These are phyloP conservation scores for Diaporthe batatas DNA, from an alignment of 2,329 filamentous ascomycete species.

Conservation along the genomic window DNA sequence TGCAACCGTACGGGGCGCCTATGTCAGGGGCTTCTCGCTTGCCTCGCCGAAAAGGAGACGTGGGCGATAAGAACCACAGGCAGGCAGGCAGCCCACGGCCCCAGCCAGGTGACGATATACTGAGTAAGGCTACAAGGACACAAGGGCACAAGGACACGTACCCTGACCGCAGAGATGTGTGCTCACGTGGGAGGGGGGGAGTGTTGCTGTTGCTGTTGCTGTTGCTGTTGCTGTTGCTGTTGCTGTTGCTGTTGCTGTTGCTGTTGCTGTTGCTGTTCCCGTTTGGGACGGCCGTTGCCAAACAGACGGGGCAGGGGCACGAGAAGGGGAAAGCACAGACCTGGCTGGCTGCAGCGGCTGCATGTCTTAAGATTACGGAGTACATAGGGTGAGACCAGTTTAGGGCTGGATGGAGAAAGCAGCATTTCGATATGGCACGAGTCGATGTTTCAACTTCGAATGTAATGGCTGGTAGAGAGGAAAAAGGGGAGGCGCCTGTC, in stretches of 20 bases:
- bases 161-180: too few relatives aligned
- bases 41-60: slow-evolving; percentile 28
- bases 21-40: slow-evolving; percentile 31
- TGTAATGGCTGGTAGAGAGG: too few relatives aligned
- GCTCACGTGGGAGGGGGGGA: not conserved
- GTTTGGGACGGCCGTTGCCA: slow-evolving; percentile 14
- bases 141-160: too few relatives aligned
- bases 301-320: not conserved
- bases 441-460: slow-evolving; percentile 7
- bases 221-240: too few relatives aligned
- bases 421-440: slow-evolving; percentile 7
- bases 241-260: too few relatives aligned
- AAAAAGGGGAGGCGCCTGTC: too few relatives aligned
- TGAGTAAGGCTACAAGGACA: too few relatives aligned
- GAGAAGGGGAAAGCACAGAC: not conserved
- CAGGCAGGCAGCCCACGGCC: too few relatives aligned
- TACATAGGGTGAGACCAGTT: slow-evolving; percentile 9
- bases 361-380: slow-evolving; percentile 24
- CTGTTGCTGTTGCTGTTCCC: too few relatives aligned
- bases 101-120: too few relatives aligned
- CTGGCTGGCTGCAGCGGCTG: slow-evolving; percentile 8
- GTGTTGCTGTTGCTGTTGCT: too few relatives aligned
- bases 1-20: slow-evolving; percentile 32
- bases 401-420: slow-evolving; percentile 13
- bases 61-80: slow-evolving; percentile 29